Evolutionary conservation across 2,329 filamentous ascomycete species (phyloP), one percentile per base, ranked within the genome.

Genomic region (Rutstroemia sydowiana): DNA sequence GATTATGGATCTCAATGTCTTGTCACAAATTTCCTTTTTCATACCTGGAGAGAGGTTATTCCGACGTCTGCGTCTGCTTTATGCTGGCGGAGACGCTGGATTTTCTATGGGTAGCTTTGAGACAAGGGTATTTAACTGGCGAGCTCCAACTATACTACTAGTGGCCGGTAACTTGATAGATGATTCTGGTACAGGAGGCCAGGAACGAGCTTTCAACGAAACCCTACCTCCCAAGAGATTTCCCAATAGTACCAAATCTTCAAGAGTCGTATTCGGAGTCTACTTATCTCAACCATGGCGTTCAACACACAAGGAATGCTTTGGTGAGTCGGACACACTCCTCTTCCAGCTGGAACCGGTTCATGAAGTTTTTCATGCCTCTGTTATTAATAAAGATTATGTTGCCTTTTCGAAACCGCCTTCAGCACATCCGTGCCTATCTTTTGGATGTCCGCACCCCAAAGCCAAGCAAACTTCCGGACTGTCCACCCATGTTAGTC

Each of bases 101-200:
- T 90, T 88, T 67, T 87, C 84, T 18, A 85, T 89, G 79, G 84
- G 85, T 20, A 84, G 82, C 51, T 88, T 89, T 57, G 83, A 88
- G 63, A 77, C 82, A 18, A 84, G 82, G 59, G 82, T 88, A 2
- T 86, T 89, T 69, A 86, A 89, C 65, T 90, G 86, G 85, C 75
- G 79, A 39, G 85, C 85, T 0, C 86, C 86, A 0, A 88, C 86
- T 0, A 78, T 90, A 16, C 71, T 90, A 10, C 74, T 90, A 1
- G 81, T 89, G 1, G 78, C 79, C 18, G 86, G 86, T 18, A 79
- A 75, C 3, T 75, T 83, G 5, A 71, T 89, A 6, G 66, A 72
- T 2, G 70, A 77, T 18, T 63, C 67, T 37, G 70, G 75, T 1
- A 66, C 69, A 11, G 70, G 74, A 13, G 76, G 79, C 0, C 75